phyloP scores from a whole-genome alignment of 2,329 filamentous ascomycete genomes.

The Pestalotiopsis fici region DNA sequence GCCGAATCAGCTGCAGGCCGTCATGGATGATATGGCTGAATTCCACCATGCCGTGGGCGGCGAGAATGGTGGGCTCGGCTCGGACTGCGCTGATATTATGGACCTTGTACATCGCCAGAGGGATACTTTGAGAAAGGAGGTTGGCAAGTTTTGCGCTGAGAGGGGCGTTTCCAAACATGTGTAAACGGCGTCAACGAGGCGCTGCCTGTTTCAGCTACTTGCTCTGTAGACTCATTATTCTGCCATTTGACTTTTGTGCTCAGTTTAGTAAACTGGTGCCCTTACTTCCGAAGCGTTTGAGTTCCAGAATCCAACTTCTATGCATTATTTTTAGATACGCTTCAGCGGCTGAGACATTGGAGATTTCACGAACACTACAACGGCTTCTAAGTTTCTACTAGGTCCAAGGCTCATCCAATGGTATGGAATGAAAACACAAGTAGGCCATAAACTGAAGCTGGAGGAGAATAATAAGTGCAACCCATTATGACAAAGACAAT shows the following conservation, averaged over 20 bases:
- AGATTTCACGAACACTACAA: no score
- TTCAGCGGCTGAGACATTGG: no score
- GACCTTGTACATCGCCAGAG: constrained; percentile 64
- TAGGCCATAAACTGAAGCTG: no score
- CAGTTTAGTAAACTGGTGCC: no score
- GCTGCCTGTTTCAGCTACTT: not conserved
- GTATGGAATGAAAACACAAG: no score
- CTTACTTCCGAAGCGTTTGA: no score
- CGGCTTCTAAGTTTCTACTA: no score
- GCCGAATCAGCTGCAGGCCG: constrained; percentile 77
- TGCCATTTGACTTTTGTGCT: no score
- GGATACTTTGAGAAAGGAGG: constrained; percentile 70
- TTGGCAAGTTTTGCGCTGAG: constrained; percentile 72
- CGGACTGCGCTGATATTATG: constrained; percentile 62
- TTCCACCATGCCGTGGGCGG: constrained; percentile 51
- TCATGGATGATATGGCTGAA: constrained; percentile 69
- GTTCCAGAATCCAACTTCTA: no score
- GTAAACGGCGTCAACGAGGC: not conserved
- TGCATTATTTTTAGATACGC: no score
- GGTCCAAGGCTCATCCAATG: no score
- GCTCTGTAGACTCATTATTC: not conserved
- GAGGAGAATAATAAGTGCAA: no score
- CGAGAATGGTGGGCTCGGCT: constrained; percentile 42
- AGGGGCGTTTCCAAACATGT: constrained; percentile 35
- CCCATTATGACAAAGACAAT: not conserved